Evolutionary conservation across 169 alveolate genomes (phyloP).

Genomic region (Plasmodium adleri): DNA sequence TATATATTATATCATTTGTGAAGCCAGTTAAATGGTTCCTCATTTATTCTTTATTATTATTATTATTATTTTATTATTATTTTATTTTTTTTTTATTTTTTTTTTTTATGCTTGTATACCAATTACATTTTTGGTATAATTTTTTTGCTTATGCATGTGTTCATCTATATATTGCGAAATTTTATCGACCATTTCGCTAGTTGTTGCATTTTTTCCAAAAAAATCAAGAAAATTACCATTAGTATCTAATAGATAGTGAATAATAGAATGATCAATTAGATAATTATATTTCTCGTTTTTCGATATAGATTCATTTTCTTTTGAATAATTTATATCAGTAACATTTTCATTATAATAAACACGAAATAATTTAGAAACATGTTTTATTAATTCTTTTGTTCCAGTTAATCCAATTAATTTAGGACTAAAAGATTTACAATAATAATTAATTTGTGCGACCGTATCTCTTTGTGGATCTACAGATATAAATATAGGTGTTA

Average conservation of each 20-base stretch:
- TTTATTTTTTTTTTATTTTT: background rate
- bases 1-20: no score
- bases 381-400: conserved; percentile 80
- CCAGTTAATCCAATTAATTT: conserved; percentile 84
- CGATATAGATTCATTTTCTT: conserved; percentile 56
- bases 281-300: conserved; percentile 83
- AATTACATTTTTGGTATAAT: no score
- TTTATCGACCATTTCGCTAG: conserved; percentile 84
- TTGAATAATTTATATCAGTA: background rate
- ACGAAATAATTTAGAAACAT: conserved; percentile 83
- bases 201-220: conserved; percentile 91
- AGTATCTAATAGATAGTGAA: conserved; percentile 88
- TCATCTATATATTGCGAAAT: conserved; percentile 63
- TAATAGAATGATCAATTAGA: conserved; percentile 92
- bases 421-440: conserved; percentile 81
- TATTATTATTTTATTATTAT: background rate
- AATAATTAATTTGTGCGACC: conserved; percentile 78
- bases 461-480: conserved; percentile 86
- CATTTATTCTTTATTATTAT: background rate
- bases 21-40: background rate
- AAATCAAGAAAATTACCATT: conserved; percentile 92
- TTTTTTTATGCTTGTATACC: background rate
- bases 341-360: conserved; percentile 80
- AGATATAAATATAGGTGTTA: conserved; percentile 84
- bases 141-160: background rate